A percentile compares a stretch with the other conserved stretches of the same genome.
phyloP scores from a whole-genome alignment of 331 rosid species.

The Dryas integrifolia region DNA sequence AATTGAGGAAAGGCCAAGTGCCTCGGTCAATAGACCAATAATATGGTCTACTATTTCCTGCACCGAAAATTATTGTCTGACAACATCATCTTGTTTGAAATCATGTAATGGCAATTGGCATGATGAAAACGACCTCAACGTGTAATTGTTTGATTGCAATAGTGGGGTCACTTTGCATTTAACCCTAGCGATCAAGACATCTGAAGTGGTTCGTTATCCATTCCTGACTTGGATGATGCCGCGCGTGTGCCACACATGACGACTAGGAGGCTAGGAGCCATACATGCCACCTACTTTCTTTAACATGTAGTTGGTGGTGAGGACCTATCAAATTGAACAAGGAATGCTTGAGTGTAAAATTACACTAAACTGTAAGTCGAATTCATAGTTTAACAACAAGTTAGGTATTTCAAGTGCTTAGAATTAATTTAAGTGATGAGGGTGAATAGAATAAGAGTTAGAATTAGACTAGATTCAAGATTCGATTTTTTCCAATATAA shows the following conservation, averaged over 20 bases:
- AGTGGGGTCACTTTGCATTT: conserved; percentile 10
- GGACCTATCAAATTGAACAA: not conserved
- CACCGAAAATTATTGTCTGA: conserved; percentile 11
- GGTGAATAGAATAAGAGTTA: too few species aligned
- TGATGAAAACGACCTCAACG: conserved; percentile 23
- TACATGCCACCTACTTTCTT: not conserved
- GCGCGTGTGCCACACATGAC: not conserved
- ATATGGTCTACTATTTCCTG: not conserved
- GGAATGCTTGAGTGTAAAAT: too few species aligned
- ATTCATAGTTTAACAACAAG: too few species aligned
- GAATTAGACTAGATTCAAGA: too few species aligned
- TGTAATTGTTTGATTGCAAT: not conserved
- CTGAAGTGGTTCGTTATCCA: conserved; percentile 1
- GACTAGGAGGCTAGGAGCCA: not conserved
- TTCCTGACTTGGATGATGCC: not conserved
- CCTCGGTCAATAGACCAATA: conserved; percentile 17
- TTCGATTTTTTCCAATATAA: too few species aligned
- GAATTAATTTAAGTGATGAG: too few species aligned
- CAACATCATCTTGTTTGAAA: conserved; percentile 1
- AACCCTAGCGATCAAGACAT: conserved; percentile 8
- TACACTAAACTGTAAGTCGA: too few species aligned
- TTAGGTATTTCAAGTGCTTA: too few species aligned
- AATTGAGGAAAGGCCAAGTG: not conserved
- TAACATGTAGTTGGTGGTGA: not conserved
- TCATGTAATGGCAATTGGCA: conserved; percentile 9